Percentiles rank a stretch among this genome's conserved stretches.
Evolutionary conservation across 768 basidiomycete species (phyloP).

Genomic region (Nidularia pulvinata): DNA sequence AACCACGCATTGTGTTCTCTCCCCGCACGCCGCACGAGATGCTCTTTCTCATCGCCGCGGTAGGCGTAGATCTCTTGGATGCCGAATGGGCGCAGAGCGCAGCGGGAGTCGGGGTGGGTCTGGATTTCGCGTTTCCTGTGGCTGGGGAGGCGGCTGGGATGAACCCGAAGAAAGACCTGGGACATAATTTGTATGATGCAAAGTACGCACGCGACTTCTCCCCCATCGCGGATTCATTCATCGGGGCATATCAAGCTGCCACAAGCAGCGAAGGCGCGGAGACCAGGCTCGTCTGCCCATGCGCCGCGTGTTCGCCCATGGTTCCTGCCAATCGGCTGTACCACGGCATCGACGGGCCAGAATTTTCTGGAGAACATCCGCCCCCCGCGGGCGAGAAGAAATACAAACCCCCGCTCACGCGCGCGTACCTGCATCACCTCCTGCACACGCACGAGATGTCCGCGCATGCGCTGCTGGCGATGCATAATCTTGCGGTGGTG

Average conservation of each 20-base stretch:
- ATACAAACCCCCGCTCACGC: not conserved
- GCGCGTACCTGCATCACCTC: not conserved
- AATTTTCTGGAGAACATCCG: not conserved
- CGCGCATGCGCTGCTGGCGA: not conserved
- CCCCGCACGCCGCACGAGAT: constrained; percentile 73
- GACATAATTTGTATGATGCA: constrained; percentile 71
- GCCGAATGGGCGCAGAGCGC: constrained; percentile 68
- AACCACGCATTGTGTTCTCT: constrained; percentile 64
- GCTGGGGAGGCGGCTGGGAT: not conserved
- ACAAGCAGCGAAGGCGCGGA: constrained; percentile 4
- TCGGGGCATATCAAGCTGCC: constrained; percentile 35
- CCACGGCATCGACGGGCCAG: not conserved
- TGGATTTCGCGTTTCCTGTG: constrained; percentile 79
- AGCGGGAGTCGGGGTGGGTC: constrained; percentile 68
- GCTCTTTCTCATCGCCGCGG: constrained; percentile 56
- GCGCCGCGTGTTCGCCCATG: not conserved
- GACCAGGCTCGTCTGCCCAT: constrained; percentile 16
- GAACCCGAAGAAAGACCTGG: constrained; percentile 40
- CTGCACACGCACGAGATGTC: not conserved
- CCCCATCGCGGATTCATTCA: constrained; percentile 50
- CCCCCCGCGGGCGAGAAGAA: not conserved
- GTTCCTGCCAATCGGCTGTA: not conserved
- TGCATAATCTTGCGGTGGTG: not conserved
- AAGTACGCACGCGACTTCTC: constrained; percentile 62
- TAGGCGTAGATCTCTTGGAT: constrained; percentile 81